Evolutionary conservation across 345 rosid species (phyloP), one percentile per base, ranked within the genome.

Genomic region (Acer negundo): DNA sequence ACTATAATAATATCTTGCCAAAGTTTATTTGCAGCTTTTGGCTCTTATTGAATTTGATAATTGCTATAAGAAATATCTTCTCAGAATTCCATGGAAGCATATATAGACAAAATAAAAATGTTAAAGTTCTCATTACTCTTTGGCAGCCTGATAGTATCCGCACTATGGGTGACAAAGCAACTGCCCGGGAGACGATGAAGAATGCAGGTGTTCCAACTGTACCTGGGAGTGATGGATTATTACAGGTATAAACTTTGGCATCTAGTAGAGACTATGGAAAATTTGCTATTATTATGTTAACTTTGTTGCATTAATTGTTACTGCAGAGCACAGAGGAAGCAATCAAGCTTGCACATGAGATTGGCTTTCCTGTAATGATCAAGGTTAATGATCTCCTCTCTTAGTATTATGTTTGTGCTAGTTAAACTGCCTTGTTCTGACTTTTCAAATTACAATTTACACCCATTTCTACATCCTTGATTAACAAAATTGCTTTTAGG

Each of bases 171-270:
- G 99, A 96, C 87, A 96, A 96, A 86, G 77, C 99, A 77, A 93
- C 98, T 70, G 98, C 98, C n/a, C 86, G 99, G 80, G 99, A 93
- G 74, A 96, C 99, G 51, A 96, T 93, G 99, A 96, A 96, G 88
- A 93, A 88, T 84, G 98, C 99, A 31, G 93, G 97, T 73, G 99
- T 96, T 79, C 99, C 98, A 20, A 96, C 99, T 46, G 99, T 96
- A 44, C 99, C 99, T 1, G 98, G 99, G 78, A 96, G 99, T 86
- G 99, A 86, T 82, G 99, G 99, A 61, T 82, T 96, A 78, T 85
- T 96, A 82, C 88, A 90, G 97, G 98, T 93, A 84, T 58, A 23
- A 47, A 75, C 13, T 15, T 64, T 51, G 28, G 24, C 49, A 26
- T 44, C 19, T 55, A 68, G 61, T 15, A 55, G 7, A 62, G 24